Base-by-base conservation (phyloP, 2,329 filamentous ascomycete species). In the Cordyceps fumosorosea region DNA sequence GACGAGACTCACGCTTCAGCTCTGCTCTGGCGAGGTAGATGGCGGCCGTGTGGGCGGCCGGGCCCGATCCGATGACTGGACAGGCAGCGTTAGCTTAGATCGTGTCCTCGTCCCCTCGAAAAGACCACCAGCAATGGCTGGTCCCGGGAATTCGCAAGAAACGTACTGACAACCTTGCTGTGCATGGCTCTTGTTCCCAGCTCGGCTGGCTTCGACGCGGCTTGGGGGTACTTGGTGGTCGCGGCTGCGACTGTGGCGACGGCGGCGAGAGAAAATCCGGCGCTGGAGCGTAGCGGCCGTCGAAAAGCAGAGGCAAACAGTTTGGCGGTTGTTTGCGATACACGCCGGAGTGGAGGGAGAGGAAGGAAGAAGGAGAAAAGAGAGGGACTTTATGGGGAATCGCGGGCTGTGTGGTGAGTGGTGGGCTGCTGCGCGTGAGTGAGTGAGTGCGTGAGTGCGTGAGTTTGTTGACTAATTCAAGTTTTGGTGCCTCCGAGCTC, bases 1-100 rank as follows among this genome's bases (percentile, higher is more conserved):
- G n/a, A 3, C 4, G 26, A 12, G 53, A 76, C 82, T 74, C 72
- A 87, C 84, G 95, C 78, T 96, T 90, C 74, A 99, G 80, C 75
- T 99, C 93, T 65, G 95, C 95, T 74, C 95, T 89, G 54, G 93
- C 89, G 70, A 97, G 88, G 79, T 99, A 99, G 74, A 99, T 87
- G 75, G 95, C 95, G 65, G 95, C 95, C 53, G 95, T 99, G 80
- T 99, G 95, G 77, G 93, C 95, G 69, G 93, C 95, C 66, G 95
- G 95, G 81, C 95, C 95, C 65, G 95, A 99, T 81, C 95, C 93
- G 78, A 91, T 89, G 73, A 92, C 84, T 87, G 63, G 65, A 22
- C 12, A 34, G 24, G 5, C 11, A n/a, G 34, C 22, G 58, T 61
- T 29, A 63, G 62, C 32, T 8, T 4, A 44, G 5, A 22, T 34